Conservation (phyloP, 208 protist species). For the Ichthyophonus hoferi region DNA sequence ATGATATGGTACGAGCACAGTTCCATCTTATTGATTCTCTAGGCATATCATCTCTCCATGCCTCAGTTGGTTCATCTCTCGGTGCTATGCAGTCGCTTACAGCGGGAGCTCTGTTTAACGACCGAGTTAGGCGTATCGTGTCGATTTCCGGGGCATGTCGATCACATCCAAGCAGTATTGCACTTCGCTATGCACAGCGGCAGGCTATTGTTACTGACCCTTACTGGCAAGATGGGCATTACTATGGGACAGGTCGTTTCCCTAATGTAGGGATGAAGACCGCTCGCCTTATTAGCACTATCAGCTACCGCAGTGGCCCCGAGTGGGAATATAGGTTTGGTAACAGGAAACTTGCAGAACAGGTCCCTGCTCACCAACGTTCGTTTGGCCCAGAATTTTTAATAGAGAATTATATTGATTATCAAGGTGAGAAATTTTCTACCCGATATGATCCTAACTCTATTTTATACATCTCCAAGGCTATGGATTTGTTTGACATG, state of each 20-base stretch:
- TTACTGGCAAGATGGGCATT: conserved; percentile 38
- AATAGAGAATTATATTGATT: conserved; percentile 44
- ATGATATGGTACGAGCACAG: conserved; percentile 47
- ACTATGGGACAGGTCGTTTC: conserved; percentile 27
- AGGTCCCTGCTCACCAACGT: background rate
- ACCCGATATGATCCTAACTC: conserved; percentile 46
- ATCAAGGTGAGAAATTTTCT: conserved; percentile 42
- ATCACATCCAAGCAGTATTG: conserved; percentile 40
- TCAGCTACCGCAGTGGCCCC: conserved; percentile 45
- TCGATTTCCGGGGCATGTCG: conserved; percentile 17
- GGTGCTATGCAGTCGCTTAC: conserved; percentile 54
- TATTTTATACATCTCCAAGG: conserved; percentile 49
- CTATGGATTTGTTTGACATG: conserved; percentile 49
- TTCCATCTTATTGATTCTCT: conserved; percentile 39
- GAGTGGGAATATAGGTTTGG: conserved; percentile 47
- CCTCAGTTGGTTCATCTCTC: conserved; percentile 43
- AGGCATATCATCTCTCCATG: conserved; percentile 16
- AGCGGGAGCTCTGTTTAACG: conserved; percentile 20
- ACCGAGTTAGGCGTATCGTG: conserved; percentile 24
- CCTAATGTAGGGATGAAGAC: conserved; percentile 41
- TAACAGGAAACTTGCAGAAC: background rate
- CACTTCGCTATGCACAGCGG: conserved; percentile 40
- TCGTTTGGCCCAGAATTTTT: conserved; percentile 41
- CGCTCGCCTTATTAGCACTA: conserved; percentile 37
- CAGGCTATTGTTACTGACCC: conserved; percentile 37